Evolutionary conservation across 139 green algal genomes (phyloP), one percentile per base, ranked within the genome.

Genomic region (Chlorella sp.): DNA sequence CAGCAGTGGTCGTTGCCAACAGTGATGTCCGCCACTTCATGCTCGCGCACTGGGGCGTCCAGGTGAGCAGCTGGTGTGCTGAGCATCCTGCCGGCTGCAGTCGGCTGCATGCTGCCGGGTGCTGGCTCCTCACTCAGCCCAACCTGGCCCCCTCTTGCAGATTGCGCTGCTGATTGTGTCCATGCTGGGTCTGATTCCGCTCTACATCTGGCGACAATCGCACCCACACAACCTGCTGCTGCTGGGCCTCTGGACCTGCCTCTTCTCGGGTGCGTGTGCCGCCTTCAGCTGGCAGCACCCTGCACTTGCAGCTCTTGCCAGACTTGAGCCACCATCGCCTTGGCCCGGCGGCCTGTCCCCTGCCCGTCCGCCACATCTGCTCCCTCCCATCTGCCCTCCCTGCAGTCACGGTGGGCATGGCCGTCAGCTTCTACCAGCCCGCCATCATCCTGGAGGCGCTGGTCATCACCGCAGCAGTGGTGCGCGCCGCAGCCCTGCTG

Each of bases 211-310:
- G 70, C 83, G 87, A 34, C 83, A 91, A 25, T 83, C 74, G 25
- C 93, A 96, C 82, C 93, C 93, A 0, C 20, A 65, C 36, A 96
- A 96, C 84, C 85, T 96, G 2, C 75, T 92, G 17, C n/a, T 95
- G 16, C 78, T 96, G 26, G 92, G 56, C 47, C 4, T 86, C 56
- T 96, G 88, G 85, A 83, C 78, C 12, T 68, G 86, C 87, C 32
- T 81, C 74, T 82, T 36, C 44, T 56, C 70, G 25, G 55, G 68
- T 86, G 69, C 4, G 56, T 23, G 65, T 44, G 64, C 44, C 9
- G 44, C 44, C 44, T 51, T 51, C 44, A 51, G 7, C n/a, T n/a
- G n/a, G n/a, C n/a, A n/a, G n/a, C n/a, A n/a, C n/a, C n/a, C n/a
- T n/a, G n/a, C n/a, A n/a, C n/a, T n/a, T n/a, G n/a, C n/a, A n/a